phyloP scores from a whole-genome alignment of 768 basidiomycete genomes.

The Hemileccinum impolitum region DNA sequence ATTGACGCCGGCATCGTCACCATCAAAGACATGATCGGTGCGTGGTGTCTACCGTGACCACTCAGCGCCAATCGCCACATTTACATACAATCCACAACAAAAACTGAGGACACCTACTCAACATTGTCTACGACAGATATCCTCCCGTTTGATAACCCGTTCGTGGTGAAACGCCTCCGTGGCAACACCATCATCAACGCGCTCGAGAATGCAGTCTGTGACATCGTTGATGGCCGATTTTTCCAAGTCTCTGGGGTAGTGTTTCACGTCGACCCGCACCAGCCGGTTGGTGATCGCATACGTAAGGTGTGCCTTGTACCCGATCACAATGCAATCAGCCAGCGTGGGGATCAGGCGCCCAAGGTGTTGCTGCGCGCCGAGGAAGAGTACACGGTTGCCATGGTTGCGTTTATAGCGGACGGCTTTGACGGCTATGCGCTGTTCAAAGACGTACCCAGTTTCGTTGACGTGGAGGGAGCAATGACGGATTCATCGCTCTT shows the following conservation, averaged over 20 bases:
- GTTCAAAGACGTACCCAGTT: conserved; percentile 1
- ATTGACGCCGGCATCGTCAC: conserved; percentile 3
- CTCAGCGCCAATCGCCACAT: too few relatives aligned
- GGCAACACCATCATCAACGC: neutral
- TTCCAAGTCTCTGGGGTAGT: conserved; percentile 3
- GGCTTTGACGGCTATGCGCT: conserved; percentile 10
- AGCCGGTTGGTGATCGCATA: conserved; percentile 3
- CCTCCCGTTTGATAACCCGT: conserved; percentile 4
- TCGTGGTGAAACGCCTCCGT: conserved; percentile 4
- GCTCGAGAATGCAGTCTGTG: conserved; percentile 11
- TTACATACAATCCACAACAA: neutral
- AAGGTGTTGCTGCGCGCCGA: neutral
- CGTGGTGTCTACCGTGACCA: neutral
- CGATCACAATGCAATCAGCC: neutral
- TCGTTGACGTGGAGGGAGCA: conserved; percentile 3
- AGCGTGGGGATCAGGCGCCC: too few relatives aligned
- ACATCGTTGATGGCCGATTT: conserved; percentile 5
- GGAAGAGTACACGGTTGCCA: conserved; percentile 2
- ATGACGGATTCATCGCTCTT: conserved; percentile 6
- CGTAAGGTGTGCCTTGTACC: conserved; percentile 1
- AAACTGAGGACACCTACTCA: neutral
- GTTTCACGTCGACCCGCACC: conserved; percentile 1
- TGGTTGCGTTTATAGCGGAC: conserved; percentile 10
- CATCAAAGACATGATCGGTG: conserved; percentile 15
- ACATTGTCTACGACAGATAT: neutral